Conservation (phyloP, 2,329 filamentous ascomycete genomes). For the Grosmannia clavigera region DNA sequence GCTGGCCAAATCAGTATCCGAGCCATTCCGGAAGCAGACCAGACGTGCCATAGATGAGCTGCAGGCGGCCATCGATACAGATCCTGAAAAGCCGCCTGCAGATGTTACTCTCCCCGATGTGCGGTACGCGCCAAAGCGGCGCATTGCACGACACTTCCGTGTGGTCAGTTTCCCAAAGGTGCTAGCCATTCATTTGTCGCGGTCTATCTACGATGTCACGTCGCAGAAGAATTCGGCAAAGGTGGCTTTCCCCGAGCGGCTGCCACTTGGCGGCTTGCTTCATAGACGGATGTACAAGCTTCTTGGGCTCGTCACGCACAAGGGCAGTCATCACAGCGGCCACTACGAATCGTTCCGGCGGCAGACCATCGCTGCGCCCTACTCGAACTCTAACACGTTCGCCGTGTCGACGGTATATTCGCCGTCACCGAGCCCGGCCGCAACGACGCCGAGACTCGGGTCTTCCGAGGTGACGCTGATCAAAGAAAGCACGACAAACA, state of each 20-base stretch:
- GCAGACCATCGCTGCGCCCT: slow-evolving; percentile 68
- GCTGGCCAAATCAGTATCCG: slow-evolving; percentile 39
- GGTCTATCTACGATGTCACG: slow-evolving; percentile 75
- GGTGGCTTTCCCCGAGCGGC: slow-evolving; percentile 78
- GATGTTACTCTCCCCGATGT: slow-evolving; percentile 64
- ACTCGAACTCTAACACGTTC: slow-evolving; percentile 70
- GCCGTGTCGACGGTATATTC: slow-evolving; percentile 64
- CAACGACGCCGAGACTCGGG: slow-evolving; percentile 32
- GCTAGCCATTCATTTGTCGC: slow-evolving; percentile 80
- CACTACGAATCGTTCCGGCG: slow-evolving; percentile 95
- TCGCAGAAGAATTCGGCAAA: slow-evolving; percentile 93
- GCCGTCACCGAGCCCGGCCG: slow-evolving; percentile 39
- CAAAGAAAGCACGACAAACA: neutral
- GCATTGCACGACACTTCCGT: slow-evolving; percentile 76
- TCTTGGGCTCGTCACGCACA: slow-evolving; percentile 81
- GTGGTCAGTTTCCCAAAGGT: slow-evolving; percentile 83
- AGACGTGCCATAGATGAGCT: slow-evolving; percentile 51
- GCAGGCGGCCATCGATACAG: slow-evolving; percentile 55
- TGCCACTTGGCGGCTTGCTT: slow-evolving; percentile 70
- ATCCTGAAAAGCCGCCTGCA: slow-evolving; percentile 67
- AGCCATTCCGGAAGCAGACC: slow-evolving; percentile 36
- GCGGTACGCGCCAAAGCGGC: slow-evolving; percentile 63
- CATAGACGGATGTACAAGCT: slow-evolving; percentile 72
- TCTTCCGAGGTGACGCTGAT: slow-evolving; percentile 17
- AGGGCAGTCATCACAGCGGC: slow-evolving; percentile 88